Base-by-base conservation (phyloP, 2,329 filamentous ascomycete genomes). In the Xylariaceae sp. region DNA sequence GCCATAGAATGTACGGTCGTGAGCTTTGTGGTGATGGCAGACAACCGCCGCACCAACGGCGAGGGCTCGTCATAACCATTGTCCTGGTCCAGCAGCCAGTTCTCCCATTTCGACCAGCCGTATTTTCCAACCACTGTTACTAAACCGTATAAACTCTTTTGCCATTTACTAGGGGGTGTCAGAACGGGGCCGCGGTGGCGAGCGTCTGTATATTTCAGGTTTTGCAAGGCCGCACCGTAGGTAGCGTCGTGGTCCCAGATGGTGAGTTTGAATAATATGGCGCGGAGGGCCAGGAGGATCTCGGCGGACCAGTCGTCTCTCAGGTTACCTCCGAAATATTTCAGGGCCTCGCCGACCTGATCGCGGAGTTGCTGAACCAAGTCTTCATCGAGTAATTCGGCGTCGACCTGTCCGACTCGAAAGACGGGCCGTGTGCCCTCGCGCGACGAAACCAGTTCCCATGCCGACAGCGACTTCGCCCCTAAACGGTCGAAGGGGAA, bases 201-300 rank as follows among this genome's bases (percentile, higher is more conserved):
- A 53, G 92, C 92, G 72, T 97, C 93, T 9, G 90, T 89, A 71
- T 93, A 97, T 71, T 87, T 87, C 34, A 99, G 81, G 64, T 96
- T 96, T 74, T 99, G 94, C 53, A 99, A 79, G 42, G 90, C 87
- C 9, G 94, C 94, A 61, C 94, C 94, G 74, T 99, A 97, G 4
- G 90, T 95, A 45, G 94, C 90, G 73, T 96, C 88, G 73, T 97
- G 90, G 73, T 97, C 92, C 94, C 94, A 99, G 60, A 99, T 87
- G 13, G 89, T 91, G 63, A 99, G 82, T 75, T 99, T 99, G 80
- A 97, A 99, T 6, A 99, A 78, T 2, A 92, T 78, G 1, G 88
- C 85, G 51, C 93, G 82, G 58, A 99, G 79, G 0, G 80, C 82
- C 34, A 97, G 80, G 63, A 88, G 80, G 56, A 97, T 93, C 76